Conservation (phyloP, 495 filamentous ascomycete species). For the Parachaetomium inaequale region DNA sequence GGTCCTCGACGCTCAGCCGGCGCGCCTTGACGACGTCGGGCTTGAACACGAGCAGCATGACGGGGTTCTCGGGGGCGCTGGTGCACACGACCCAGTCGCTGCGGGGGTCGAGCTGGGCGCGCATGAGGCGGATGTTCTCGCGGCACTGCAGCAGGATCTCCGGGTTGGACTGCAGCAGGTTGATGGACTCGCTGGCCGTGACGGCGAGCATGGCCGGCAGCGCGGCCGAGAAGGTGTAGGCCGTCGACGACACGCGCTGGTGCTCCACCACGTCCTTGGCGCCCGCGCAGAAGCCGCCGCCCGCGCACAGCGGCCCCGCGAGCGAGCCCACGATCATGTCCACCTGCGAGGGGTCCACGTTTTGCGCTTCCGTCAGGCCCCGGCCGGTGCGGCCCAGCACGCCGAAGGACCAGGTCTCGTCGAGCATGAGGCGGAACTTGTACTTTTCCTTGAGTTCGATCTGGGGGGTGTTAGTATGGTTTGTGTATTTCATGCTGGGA, state of each 20-base stretch:
- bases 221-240: slow-evolving; percentile 94
- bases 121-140: slow-evolving; percentile 77
- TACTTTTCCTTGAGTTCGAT: slow-evolving; percentile 88
- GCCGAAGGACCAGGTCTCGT: slow-evolving; percentile 96
- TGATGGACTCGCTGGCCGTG: slow-evolving; percentile 85
- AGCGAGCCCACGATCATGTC: slow-evolving; percentile 97
- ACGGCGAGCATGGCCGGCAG: slow-evolving; percentile 90
- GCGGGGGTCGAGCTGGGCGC: slow-evolving; percentile 81
- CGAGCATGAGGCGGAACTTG: slow-evolving; percentile 95
- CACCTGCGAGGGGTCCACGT: slow-evolving; percentile 83
- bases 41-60: slow-evolving; percentile 83
- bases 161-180: slow-evolving; percentile 76
- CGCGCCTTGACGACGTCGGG: slow-evolving; percentile 72
- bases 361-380: slow-evolving; percentile 91
- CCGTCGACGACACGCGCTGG: slow-evolving; percentile 82
- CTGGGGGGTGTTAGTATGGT: slow-evolving; percentile 49
- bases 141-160: slow-evolving; percentile 71
- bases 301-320: slow-evolving; percentile 82
- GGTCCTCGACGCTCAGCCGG: slow-evolving; percentile 63
- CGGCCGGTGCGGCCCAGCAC: slow-evolving; percentile 86
- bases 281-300: slow-evolving; percentile 93
- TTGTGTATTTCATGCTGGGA: not conserved
- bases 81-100: slow-evolving; percentile 90
- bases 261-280: slow-evolving; percentile 87
- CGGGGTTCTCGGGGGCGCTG: slow-evolving; percentile 77